phyloP scores from a whole-genome alignment of 805 yeast species.

The Clavispora vitiphila region DNA sequence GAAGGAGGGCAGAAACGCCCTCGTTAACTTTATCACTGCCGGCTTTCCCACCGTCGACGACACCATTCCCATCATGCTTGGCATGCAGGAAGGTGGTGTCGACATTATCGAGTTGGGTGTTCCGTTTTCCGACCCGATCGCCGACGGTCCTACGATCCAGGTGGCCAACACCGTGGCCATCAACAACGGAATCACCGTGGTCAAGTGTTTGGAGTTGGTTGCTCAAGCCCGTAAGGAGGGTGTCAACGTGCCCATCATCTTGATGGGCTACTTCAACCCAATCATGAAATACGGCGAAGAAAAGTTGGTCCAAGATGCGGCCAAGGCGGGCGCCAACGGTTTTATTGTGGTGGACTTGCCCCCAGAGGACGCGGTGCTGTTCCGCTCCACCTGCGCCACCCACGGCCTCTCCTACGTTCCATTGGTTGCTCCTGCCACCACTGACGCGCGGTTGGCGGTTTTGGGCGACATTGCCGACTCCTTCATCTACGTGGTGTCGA shows the following conservation, averaged over 20 bases:
- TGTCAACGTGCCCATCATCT: slow-evolving; percentile 79
- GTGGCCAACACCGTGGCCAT: slow-evolving; percentile 79
- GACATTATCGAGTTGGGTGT: slow-evolving; percentile 92
- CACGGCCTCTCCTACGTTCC: slow-evolving; percentile 84
- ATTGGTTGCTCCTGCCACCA: slow-evolving; percentile 93
- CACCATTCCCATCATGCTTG: slow-evolving; percentile 79
- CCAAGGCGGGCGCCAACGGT: slow-evolving; percentile 89
- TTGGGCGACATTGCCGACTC: slow-evolving; percentile 88
- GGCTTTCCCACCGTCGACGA: slow-evolving; percentile 88
- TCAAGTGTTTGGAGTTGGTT: slow-evolving; percentile 65
- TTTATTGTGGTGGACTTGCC: slow-evolving; percentile 94
- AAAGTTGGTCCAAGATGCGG: slow-evolving; percentile 70
- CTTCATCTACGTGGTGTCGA: slow-evolving; percentile 90
- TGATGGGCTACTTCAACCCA: slow-evolving; percentile 99
- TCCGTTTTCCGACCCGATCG: slow-evolving; percentile 98
- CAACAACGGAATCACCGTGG: slow-evolving; percentile 73
- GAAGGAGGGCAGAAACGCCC: slow-evolving; percentile 71
- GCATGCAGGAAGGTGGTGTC: slow-evolving; percentile 92
- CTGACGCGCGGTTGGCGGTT: slow-evolving; percentile 77
- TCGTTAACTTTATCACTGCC: slow-evolving; percentile 90
- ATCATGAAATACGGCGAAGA: slow-evolving; percentile 86
- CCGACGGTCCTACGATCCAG: slow-evolving; percentile 98
- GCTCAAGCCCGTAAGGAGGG: slow-evolving; percentile 74
- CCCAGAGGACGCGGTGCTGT: slow-evolving; percentile 92
- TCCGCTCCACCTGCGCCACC: slow-evolving; percentile 66